Base-by-base conservation (phyloP, 2,329 filamentous ascomycete genomes). In the Colletotrichum lindemuthianum region DNA sequence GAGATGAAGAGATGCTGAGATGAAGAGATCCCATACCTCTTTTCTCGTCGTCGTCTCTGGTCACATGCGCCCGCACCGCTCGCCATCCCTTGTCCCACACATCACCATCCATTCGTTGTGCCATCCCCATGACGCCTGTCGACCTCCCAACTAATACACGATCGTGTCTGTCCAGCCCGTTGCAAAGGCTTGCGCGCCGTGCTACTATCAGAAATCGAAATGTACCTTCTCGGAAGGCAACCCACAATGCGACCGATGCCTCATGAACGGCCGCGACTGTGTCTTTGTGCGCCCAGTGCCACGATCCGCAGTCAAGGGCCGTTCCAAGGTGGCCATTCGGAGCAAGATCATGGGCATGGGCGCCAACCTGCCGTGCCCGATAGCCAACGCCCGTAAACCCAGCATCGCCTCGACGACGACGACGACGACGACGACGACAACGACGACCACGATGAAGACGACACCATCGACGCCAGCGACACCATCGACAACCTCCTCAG, bases 201-300 rank as follows among this genome's bases (percentile, higher is more conserved):
- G 61, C 61, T 65, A 65, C 51, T 65, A 66, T 45, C 65, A 67
- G 24, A 67, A 67, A 24, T 66, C 65, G 37, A 60, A 60, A 58
- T 67, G 65, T 49, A 67, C 64, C 32, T 55, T 67, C 53, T 48
- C 57, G 5, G 65, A 66, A 39, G 61, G 61, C 15, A 66, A 67
- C 24, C 41, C 63, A 32, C 65, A 57, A 57, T 67, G 65, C 53
- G 52, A 67, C 36, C 57, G 65, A 13, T 67, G 65, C 15, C 41
- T 66, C 33, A 55, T 61, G 43, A 66, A 63, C n/a, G 63, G 65
- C 43, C 57, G 65, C 48, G 65, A 67, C 36, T 67, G 65, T 47
- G 63, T 67, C 54, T 67, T 67, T 11, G 65, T 65, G 12, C 61
- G 61, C 40, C 61, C 61, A 40, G 61, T 65, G 61, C 61, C 61